A percentile compares a stretch with the other conserved stretches of the same genome.
phyloP scores from a whole-genome alignment of 306 rosid genomes.

The Vicia faba region DNA sequence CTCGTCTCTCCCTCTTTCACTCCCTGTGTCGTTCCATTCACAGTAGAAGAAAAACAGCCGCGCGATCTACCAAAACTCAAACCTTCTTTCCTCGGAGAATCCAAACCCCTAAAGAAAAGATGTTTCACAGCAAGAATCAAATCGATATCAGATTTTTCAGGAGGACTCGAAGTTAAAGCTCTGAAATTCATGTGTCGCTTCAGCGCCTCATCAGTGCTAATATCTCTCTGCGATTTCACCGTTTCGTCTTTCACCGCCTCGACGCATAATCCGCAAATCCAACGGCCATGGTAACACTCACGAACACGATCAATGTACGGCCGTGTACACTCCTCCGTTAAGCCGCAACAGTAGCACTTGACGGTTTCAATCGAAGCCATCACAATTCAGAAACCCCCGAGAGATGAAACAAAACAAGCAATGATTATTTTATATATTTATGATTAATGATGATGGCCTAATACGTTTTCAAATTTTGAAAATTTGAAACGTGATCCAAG shows the following conservation, averaged over 20 bases:
- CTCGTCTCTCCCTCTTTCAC: too few relatives aligned
- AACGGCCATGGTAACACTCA: slow-evolving; percentile 58
- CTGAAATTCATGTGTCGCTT: slow-evolving; percentile 57
- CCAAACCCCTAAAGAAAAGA: slow-evolving; percentile 58
- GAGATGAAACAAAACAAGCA: too few relatives aligned
- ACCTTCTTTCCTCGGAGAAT: slow-evolving; percentile 45
- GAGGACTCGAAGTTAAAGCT: slow-evolving; percentile 52
- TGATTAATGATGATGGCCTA: too few relatives aligned
- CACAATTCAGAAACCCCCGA: too few relatives aligned
- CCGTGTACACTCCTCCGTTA: slow-evolving; percentile 70
- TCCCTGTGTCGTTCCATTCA: slow-evolving; percentile 1
- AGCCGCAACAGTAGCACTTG: slow-evolving; percentile 65
- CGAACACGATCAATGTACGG: slow-evolving; percentile 54
- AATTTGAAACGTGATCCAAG: not conserved
- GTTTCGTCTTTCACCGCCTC: slow-evolving; percentile 69
- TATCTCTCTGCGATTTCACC: slow-evolving; percentile 37
- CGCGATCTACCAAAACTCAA: slow-evolving; percentile 41
- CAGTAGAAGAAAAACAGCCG: slow-evolving; percentile 50
- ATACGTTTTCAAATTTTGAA: not conserved
- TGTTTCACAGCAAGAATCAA: slow-evolving; percentile 67
- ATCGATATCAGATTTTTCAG: slow-evolving; percentile 47
- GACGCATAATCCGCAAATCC: slow-evolving; percentile 78
- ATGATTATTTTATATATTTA: too few relatives aligned
- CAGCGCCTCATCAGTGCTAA: slow-evolving; percentile 61
- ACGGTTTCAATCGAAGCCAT: slow-evolving; percentile 40